Evolutionary conservation across 371 early-diverging fungal genomes (phyloP), one percentile per base, ranked within the genome.

Genomic region (Rhizomucor miehei): DNA sequence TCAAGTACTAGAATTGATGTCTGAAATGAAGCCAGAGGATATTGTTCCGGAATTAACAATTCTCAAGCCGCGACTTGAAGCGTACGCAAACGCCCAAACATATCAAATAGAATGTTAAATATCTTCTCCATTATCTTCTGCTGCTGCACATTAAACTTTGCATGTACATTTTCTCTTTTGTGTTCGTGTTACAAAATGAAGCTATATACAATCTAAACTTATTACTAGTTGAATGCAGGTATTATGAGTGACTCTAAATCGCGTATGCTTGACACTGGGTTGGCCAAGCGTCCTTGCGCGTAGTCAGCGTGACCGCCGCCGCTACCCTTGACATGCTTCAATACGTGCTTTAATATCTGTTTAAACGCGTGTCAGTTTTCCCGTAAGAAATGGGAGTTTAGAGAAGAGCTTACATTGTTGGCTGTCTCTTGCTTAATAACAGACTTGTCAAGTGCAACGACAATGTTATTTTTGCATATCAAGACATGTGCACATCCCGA

Each of bases 401-500:
- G 12, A 41, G 16, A 4, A 41, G 41, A 6, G 16, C 37, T 69
- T 66, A 75, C 75, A 48, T 71, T 72, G 37, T 82, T 74, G 6
- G 84, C 82, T 37, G 81, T 78, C 36, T 81, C 48, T 6, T 66
- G 54, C n/a, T 71, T 67, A 5, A 75, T 61, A 13, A 58, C 45
- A 37, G 58, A 53, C 20, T 69, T 56, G 51, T 81, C 72, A 20
- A 85, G 46, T 10, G 81, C 67, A 2, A 85, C 80, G 1, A 79
- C 51, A 12, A 85, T 57, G 0, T 64, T 74, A 38, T 73, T 75
- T 6, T 68, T 69, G 55, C 77, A 80, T n/a, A 79, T 54, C 39
- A 85, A 50, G 12, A 85, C 50, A 73, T 85, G 85, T 9, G 69
- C 70, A 29, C 62, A 55, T 0, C 65, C 60, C 0, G 76, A 56